Conservation (phyloP, 2,329 filamentous ascomycete species). For the Aspergillus neoniger region DNA sequence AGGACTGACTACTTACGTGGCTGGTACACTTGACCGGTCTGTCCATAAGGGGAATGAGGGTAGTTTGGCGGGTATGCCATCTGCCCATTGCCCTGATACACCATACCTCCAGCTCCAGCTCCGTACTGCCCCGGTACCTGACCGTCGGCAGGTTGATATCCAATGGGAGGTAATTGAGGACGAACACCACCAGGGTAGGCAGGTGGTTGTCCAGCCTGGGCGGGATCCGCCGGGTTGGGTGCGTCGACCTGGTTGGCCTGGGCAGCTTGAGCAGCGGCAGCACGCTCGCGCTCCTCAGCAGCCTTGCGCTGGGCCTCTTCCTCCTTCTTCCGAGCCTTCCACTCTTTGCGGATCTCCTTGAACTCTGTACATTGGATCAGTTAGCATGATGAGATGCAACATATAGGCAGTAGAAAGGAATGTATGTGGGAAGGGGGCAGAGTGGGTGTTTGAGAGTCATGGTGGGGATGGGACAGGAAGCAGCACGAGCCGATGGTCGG, state of each 20-base stretch:
- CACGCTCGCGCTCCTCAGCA: conserved; percentile 77
- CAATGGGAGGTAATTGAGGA: conserved; percentile 73
- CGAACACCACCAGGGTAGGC: conserved; percentile 55
- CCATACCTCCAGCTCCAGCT: conserved; percentile 54
- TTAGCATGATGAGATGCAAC: conserved; percentile 16
- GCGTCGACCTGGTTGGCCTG: conserved; percentile 48
- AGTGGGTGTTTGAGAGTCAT: neutral
- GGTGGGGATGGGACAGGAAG: conserved; percentile 7
- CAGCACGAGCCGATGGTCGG: conserved; percentile 21
- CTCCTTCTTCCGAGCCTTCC: conserved; percentile 99
- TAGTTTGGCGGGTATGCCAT: conserved; percentile 51
- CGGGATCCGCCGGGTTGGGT: conserved; percentile 51
- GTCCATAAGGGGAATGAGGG: conserved; percentile 53
- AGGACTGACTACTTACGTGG: conserved; percentile 49
- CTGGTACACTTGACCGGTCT: conserved; percentile 53
- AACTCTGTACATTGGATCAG: conserved; percentile 67
- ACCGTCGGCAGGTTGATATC: conserved; percentile 63
- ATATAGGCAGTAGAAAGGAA: no score
- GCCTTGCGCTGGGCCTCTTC: conserved; percentile 88
- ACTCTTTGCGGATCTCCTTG: conserved; percentile 98
- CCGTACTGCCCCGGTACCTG: conserved; percentile 65
- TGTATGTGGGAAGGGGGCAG: neutral
- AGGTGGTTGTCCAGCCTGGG: conserved; percentile 44
- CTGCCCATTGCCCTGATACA: conserved; percentile 52
- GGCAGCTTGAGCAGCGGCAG: conserved; percentile 60